Percentiles rank a stretch among this genome's conserved stretches.
phyloP scores from a whole-genome alignment of 1,139 yeast species.

The Geotrichum carabidarum region DNA sequence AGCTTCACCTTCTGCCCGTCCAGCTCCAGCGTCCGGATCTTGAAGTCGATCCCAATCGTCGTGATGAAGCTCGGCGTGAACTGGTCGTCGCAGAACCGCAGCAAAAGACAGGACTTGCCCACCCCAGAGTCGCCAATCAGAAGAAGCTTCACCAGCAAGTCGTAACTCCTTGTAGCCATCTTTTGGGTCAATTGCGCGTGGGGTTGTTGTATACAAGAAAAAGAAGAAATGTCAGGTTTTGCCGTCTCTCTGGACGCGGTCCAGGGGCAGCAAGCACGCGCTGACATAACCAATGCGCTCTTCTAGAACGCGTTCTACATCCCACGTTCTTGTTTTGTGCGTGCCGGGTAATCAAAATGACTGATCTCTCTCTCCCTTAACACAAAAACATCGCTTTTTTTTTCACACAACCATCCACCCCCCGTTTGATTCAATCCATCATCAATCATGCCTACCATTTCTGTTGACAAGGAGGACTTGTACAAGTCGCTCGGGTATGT shows the following conservation, averaged over 20 bases:
- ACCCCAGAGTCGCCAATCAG: conserved; percentile 95
- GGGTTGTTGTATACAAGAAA: too few relatives aligned
- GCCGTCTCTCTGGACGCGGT: too few relatives aligned
- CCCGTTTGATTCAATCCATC: not conserved
- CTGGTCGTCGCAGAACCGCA: conserved; percentile 94
- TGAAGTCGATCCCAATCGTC: conserved; percentile 96
- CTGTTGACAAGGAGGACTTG: conserved; percentile 90
- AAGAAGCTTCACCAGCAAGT: conserved; percentile 87
- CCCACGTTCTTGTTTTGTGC: not conserved
- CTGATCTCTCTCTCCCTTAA: not conserved
- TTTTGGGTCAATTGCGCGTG: not conserved
- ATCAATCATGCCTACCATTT: conserved; percentile 80
- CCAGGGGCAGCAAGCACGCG: too few relatives aligned
- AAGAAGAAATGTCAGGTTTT: not conserved
- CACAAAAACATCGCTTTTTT: not conserved
- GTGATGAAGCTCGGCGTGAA: conserved; percentile 95
- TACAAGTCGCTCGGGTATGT: conserved; percentile 59
- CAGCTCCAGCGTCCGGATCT: conserved; percentile 91
- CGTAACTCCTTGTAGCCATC: conserved; percentile 66
- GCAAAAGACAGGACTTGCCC: conserved; percentile 89
- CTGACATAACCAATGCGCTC: too few relatives aligned
- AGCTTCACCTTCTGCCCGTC: conserved; percentile 89
- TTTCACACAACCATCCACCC: not conserved
- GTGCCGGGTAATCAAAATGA: not conserved
- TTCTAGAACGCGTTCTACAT: not conserved